These are phyloP conservation scores for Alternaria sp. DNA, from an alignment of 2,329 filamentous ascomycete species.

Conservation along the genomic window DNA sequence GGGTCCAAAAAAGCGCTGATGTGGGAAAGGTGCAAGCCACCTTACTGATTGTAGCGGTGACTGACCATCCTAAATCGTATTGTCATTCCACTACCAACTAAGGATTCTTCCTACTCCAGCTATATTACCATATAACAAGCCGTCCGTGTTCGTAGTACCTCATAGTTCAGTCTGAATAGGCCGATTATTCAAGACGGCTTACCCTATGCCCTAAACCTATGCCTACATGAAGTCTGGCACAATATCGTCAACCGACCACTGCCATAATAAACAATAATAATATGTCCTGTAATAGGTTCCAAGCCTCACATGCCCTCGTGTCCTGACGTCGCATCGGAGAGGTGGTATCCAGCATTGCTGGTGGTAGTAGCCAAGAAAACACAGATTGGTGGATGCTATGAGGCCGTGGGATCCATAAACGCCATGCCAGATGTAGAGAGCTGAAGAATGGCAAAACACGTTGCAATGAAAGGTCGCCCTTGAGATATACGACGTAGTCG, in stretches of 20 bases:
- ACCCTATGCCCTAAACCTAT: neutral
- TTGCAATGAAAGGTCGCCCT: neutral
- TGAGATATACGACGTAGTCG: neutral
- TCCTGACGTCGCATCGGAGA: constrained; percentile 7
- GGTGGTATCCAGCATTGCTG: constrained; percentile 18
- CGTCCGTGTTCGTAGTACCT: constrained; percentile 1
- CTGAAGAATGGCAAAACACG: neutral
- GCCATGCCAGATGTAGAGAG: neutral
- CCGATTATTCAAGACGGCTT: neutral
- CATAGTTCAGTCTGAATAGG: neutral
- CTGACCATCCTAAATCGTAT: neutral
- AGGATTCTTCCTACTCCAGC: neutral
- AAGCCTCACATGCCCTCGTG: neutral
- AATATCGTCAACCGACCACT: neutral
- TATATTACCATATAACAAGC: neutral
- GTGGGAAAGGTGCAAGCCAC: constrained; percentile 9
- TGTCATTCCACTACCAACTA: neutral
- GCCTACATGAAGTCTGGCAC: neutral
- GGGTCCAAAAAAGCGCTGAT: neutral
- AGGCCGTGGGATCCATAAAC: neutral
- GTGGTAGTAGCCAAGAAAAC: neutral
- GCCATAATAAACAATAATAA: constrained; percentile 26
- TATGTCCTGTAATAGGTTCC: constrained; percentile 14
- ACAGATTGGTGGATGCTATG: neutral
- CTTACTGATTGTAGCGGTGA: neutral